These are phyloP conservation scores for Nicotiana benthamiana DNA, from an alignment of 257 asterid genomes.

Conservation along the genomic window DNA sequence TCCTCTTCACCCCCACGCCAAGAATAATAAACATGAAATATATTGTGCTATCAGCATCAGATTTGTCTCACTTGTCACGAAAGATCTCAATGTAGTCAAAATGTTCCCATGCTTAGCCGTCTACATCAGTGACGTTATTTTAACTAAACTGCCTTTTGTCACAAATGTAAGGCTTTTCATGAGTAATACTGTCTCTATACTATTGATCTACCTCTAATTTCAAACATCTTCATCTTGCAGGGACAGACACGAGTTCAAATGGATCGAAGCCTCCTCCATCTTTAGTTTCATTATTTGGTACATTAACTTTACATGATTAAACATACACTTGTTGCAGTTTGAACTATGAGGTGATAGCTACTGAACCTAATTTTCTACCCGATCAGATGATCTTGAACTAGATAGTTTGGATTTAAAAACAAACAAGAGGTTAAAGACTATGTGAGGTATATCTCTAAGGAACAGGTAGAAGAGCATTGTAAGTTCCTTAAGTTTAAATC, in stretches of 20 bases:
- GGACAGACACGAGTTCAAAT: conserved; percentile 41
- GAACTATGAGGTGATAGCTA: neutral
- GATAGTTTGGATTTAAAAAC: neutral
- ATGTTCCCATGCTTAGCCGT: neutral
- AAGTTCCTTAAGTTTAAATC: neutral
- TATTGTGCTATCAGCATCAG: neutral
- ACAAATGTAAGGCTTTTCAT: neutral
- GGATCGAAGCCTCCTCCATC: conserved; percentile 67
- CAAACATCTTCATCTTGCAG: conserved; percentile 27
- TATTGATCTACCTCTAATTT: neutral
- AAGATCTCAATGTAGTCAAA: neutral
- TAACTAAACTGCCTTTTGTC: neutral
- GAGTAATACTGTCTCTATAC: neutral
- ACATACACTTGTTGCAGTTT: neutral
- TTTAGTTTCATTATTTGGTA: conserved; percentile 65
- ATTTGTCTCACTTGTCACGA: neutral
- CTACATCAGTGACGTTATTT: neutral
- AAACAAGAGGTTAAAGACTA: neutral
- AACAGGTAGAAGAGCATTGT: neutral
- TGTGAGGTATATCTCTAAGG: neutral
- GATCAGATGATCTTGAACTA: neutral
- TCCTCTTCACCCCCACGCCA: too few species aligned
- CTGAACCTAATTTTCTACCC: neutral
- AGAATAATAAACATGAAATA: neutral
- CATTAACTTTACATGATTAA: neutral